Evolutionary conservation across 129 eudicot species (phyloP), one percentile per base, ranked within the genome.

Genomic region (Saussurea involucrata): DNA sequence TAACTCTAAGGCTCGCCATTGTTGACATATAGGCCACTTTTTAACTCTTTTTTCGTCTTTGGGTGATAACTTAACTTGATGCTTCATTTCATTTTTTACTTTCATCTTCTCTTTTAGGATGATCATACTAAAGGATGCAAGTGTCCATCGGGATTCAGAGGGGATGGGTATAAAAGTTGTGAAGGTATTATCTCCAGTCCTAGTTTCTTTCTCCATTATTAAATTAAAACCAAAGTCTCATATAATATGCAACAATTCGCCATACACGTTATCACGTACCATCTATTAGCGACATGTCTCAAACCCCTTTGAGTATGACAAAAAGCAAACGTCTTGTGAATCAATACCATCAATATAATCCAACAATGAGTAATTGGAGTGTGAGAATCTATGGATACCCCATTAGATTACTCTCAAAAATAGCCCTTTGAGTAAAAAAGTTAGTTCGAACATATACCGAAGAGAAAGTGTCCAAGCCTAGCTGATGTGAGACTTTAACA

Each of bases 141-240:
- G 81, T 93, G 98, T 76, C 98, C 98, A 46, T 83, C 88, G 3
- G 98, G 98, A 44, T 93, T 93, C 82, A 88, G 22, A 82, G 98
- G 96, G 46, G 91, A 93, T 53, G 98, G 98, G 77, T 81, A 86
- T 31, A 84, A 90, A 63, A 63, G 3, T 37, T 93, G 98, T 82
- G 95, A 90, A 86, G 98, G 98, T 93, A 84, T 65, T 76, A n/a
- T 15, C 27, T 65, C 28, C n/a, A n/a, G n/a, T n/a, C n/a, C n/a
- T n/a, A n/a, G n/a, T n/a, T n/a, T n/a, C n/a, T n/a, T n/a, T n/a
- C n/a, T n/a, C n/a, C n/a, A n/a, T n/a, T n/a, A n/a, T n/a, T n/a
- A n/a, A n/a, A n/a, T n/a, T n/a, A n/a, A n/a, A n/a, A n/a, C n/a
- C n/a, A n/a, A n/a, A n/a, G n/a, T n/a, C n/a, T n/a, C n/a, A n/a